phyloP scores from a whole-genome alignment of 768 basidiomycete genomes.

The Austroboletus eburneus region DNA sequence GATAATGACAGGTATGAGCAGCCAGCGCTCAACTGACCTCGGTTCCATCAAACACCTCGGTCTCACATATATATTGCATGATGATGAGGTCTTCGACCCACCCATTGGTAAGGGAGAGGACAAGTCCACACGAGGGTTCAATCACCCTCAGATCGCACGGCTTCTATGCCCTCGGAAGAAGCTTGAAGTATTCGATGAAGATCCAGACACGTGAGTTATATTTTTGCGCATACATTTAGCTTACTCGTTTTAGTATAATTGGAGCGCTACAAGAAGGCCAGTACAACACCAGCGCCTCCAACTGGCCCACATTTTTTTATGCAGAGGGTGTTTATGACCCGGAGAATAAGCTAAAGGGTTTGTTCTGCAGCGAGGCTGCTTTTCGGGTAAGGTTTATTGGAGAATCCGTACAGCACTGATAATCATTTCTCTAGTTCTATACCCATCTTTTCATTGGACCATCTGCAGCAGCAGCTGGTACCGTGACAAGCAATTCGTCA shows the following conservation, averaged over 20 bases:
- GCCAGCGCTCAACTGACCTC: neutral
- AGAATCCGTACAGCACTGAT: neutral
- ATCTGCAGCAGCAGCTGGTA: neutral
- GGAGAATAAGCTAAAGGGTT: neutral
- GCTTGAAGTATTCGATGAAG: neutral
- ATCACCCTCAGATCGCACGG: neutral
- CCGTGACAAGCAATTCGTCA: neutral
- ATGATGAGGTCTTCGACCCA: neutral
- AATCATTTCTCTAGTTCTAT: neutral
- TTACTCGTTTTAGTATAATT: neutral
- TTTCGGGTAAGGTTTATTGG: neutral
- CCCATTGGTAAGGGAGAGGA: neutral
- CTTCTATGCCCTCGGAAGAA: neutral
- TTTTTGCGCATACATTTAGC: neutral
- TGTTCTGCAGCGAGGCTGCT: neutral
- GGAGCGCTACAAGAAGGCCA: neutral
- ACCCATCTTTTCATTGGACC: neutral
- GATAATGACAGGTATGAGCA: neutral
- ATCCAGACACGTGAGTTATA: neutral
- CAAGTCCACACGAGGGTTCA: neutral
- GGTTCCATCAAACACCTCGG: neutral
- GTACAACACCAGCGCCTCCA: neutral
- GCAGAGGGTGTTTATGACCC: neutral
- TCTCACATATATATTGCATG: neutral
- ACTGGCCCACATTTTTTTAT: slow-evolving; percentile 4